Base-by-base conservation (phyloP, 805 yeast genomes). In the Candida qinlingensis region DNA sequence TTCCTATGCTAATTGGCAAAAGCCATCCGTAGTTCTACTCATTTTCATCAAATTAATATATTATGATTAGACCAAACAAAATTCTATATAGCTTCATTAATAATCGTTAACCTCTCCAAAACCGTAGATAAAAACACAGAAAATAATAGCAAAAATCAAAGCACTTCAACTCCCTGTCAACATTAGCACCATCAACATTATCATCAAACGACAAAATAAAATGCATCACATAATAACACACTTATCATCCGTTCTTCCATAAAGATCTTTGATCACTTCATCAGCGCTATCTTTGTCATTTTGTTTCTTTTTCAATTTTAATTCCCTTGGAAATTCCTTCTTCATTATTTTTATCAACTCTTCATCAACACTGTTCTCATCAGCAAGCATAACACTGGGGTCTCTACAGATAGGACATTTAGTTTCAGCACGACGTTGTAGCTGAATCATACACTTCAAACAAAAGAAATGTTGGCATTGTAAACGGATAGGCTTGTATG, bases 401-500 rank as follows among this genome's bases (percentile, higher is more conserved):
- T 72, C 72, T 37, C 72, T 59, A 61, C 94, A 85, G 33, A 85
- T 67, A 1, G 94, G 94, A 61, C 94, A 85, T 53, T 76, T 75
- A 39, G 75, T 74, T 51, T 80, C 80, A 3, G 62, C 63, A 47
- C 77, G 73, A 46, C 85, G 72, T 62, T 85, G 86, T 54, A 85
- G 59, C 56, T 83, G 83, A 28, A 86, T 83, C 48, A 85, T 63
- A 56, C 94, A 85, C 42, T 91, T 66, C 4, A 85, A 80, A 61
- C 94, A 85, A 62, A 85, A 85, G 25, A 83, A 66, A 60, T 85
- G 94, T 1, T 75, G 75, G 62, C 94, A 85, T 8, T 64, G 66
- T 12, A 85, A 67, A 42, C 81, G 66, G 42, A 85, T 81, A 3
- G 94, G 94, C 57, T 84, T 83, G 66, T 75, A 85, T 0, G 90